These are phyloP conservation scores for Coemansia sp. DNA, from an alignment of 192 early-diverging fungal species.

Conservation along the genomic window DNA sequence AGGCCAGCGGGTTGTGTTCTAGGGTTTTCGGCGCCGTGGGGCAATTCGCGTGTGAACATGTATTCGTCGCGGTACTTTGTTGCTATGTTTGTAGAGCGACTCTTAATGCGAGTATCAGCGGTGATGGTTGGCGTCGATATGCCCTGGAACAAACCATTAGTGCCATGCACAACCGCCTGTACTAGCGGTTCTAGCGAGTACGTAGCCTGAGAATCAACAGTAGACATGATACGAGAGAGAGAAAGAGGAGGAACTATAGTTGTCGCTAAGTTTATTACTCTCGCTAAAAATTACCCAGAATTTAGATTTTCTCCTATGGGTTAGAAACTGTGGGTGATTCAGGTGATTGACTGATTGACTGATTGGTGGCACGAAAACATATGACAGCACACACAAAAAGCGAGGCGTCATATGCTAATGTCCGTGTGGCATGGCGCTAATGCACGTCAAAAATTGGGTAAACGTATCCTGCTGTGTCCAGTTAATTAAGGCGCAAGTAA, in stretches of 20 bases:
- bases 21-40: conserved; percentile 15
- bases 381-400: not conserved
- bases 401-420: conserved; percentile 10
- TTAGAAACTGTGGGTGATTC: not conserved
- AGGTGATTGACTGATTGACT: not conserved
- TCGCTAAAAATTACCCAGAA: not conserved
- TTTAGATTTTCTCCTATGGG: not conserved
- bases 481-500: not conserved
- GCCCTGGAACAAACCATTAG: conserved; percentile 35
- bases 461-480: not conserved
- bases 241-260: not conserved
- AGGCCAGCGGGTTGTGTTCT: not conserved
- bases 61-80: conserved; percentile 50
- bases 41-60: conserved; percentile 35
- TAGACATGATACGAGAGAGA: not conserved
- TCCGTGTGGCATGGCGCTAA: conserved; percentile 4
- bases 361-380: not conserved
- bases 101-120: not conserved
- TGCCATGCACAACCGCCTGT: conserved; percentile 15
- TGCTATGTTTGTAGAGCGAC: conserved; percentile 17
- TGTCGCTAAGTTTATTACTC: not conserved
- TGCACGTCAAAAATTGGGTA: conserved; percentile 4
- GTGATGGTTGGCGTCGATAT: not conserved
- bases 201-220: not conserved
- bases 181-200: conserved; percentile 12